Percentiles rank a stretch among this genome's conserved stretches.
These are phyloP conservation scores for Clitopilus passeckerianus DNA, from an alignment of 768 basidiomycete genomes.

Conservation along the genomic window DNA sequence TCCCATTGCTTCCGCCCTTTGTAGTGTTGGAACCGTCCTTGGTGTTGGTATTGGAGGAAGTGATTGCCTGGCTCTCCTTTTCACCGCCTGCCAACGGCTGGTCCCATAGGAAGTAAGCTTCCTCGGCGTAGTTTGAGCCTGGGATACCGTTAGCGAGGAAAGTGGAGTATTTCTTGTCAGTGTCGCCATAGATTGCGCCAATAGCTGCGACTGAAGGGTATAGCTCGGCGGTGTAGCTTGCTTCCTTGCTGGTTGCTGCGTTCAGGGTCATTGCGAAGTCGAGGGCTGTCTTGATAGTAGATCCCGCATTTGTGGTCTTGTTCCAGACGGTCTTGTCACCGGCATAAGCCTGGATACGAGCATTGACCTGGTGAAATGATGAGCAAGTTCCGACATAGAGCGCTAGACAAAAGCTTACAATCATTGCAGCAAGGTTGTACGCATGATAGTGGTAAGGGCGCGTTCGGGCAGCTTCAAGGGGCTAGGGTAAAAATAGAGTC, in stretches of 20 bases:
- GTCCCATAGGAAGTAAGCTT: slow-evolving; percentile 50
- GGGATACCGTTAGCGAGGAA: slow-evolving; percentile 36
- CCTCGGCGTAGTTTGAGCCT: slow-evolving; percentile 26
- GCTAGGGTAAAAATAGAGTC: slow-evolving; percentile 28
- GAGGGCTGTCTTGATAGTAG: slow-evolving; percentile 54
- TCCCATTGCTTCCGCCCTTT: background rate
- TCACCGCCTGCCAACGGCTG: slow-evolving; percentile 41
- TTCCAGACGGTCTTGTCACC: slow-evolving; percentile 46
- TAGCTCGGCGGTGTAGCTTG: slow-evolving; percentile 40
- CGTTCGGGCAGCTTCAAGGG: slow-evolving; percentile 55
- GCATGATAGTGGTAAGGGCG: slow-evolving; percentile 63
- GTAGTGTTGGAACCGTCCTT: background rate
- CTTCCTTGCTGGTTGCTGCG: slow-evolving; percentile 22
- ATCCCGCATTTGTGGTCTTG: slow-evolving; percentile 38
- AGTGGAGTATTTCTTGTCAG: slow-evolving; percentile 46
- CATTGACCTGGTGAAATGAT: slow-evolving; percentile 41
- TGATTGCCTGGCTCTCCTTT: background rate
- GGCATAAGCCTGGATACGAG: slow-evolving; percentile 43
- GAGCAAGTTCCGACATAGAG: background rate
- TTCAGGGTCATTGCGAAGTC: slow-evolving; percentile 51
- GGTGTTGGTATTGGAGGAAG: background rate
- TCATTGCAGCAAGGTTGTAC: slow-evolving; percentile 67
- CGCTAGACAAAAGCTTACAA: slow-evolving; percentile 31
- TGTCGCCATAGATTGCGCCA: slow-evolving; percentile 56
- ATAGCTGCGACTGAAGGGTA: slow-evolving; percentile 56